Conservation (phyloP, 345 rosid genomes). For the Leavenworthia alabamica region DNA sequence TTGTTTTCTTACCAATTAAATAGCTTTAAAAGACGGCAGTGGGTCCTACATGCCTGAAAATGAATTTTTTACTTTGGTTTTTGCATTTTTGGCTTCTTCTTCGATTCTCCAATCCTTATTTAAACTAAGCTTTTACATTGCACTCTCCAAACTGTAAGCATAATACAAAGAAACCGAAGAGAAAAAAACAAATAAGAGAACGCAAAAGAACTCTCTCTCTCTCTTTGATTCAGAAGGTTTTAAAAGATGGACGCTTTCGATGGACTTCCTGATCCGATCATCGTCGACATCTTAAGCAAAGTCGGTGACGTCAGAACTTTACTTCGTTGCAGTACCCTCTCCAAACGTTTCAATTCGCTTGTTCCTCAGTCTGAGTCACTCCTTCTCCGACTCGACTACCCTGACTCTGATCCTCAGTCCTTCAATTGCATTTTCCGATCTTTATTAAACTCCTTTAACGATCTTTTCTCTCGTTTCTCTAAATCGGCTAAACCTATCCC, state of each 20-base stretch:
- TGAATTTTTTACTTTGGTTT: background rate
- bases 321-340: constrained; percentile 23
- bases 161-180: background rate
- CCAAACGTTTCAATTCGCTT: constrained; percentile 28
- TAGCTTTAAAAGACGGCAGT: constrained; percentile 22
- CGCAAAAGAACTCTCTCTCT: background rate
- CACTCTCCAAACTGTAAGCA: constrained; percentile 13
- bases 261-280: constrained; percentile 26
- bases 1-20: background rate
- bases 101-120: background rate
- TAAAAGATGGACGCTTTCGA: constrained; percentile 23
- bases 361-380: constrained; percentile 28
- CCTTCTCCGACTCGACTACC: constrained; percentile 10
- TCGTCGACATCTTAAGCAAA: constrained; percentile 31
- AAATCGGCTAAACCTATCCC: constrained; percentile 19
- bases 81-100: background rate
- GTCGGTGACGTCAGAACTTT: constrained; percentile 26
- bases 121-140: constrained; percentile 10
- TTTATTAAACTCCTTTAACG: constrained; percentile 4
- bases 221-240: background rate
- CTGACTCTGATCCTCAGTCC: constrained; percentile 6
- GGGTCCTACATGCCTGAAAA: background rate
- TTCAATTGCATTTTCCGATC: background rate
- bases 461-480: constrained; percentile 13
- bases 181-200: background rate